Evolutionary conservation across 2,329 filamentous ascomycete genomes (phyloP), one percentile per base, ranked within the genome.

Genomic region (Setomelanomma holmii): DNA sequence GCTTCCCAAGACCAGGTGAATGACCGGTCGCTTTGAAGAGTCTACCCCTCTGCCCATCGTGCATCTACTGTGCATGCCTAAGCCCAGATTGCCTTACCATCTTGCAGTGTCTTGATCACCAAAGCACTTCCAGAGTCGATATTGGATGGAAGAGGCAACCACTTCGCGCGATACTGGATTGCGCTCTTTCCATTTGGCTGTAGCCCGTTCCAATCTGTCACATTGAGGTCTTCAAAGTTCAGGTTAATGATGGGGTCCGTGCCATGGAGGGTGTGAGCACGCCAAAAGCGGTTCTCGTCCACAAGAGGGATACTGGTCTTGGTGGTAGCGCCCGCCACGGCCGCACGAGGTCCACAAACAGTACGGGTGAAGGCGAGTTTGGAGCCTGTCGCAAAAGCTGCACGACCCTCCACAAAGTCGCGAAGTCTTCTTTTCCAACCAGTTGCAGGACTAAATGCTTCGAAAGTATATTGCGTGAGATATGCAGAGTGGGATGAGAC

Each of bases 41-140:
- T 51, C 43, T 41, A 30, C 5, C 43, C 49, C 17, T 35, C n/a
- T 4, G 36, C 36, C 49, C 49, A 51, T n/a, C 43, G 36, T 5
- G 42, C 42, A 20, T 51, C 49, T 5, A 38, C 27, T 5, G 33
- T 24, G 17, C 42, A 47, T 16, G 17, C 41, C 4, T 19, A 35
- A 10, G 41, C 33, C 24, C 36, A 49, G 4, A 19, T 39, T 27
- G 11, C 5, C 12, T 30, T 4, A 22, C 30, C 14, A 7, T 40
- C 5, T 39, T 43, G 48, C 17, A 36, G n/a, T 8, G 45, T 10
- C 22, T 36, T 17, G 14, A 45, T 22, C 17, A 51, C 11, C 8
- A 20, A 21, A 12, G 33, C 41, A 35, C 48, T 45, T 8, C 34
- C 36, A 6, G n/a, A 23, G 12, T 14, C 33, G n/a, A 41, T 12